A percentile compares a stretch with the other conserved stretches of the same genome.
These are phyloP conservation scores for Aspergillus indologenus DNA, from an alignment of 495 filamentous ascomycete genomes.

Conservation along the genomic window DNA sequence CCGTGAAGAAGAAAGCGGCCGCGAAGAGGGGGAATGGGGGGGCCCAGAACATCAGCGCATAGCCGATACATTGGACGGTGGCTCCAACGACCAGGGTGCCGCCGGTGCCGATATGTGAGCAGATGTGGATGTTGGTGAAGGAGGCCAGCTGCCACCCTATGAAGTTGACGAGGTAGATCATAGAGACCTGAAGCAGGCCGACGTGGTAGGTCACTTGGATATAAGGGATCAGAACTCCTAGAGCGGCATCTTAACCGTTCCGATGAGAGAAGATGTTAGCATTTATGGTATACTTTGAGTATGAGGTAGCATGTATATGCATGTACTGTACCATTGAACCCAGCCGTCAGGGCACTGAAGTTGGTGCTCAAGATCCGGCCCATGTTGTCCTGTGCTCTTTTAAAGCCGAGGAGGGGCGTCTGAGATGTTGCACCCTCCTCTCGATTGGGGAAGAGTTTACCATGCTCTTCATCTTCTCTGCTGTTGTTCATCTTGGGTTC, in stretches of 20 bases:
- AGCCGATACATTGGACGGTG: constrained; percentile 42
- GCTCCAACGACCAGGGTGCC: constrained; percentile 48
- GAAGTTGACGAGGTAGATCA: constrained; percentile 45
- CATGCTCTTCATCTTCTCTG: constrained; percentile 14
- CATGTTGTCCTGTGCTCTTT: constrained; percentile 18
- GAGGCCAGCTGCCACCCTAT: constrained; percentile 48
- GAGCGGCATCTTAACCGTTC: constrained; percentile 36
- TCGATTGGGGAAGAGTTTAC: neutral
- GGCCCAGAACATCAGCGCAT: constrained; percentile 46
- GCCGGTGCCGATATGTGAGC: constrained; percentile 41
- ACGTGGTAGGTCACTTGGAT: constrained; percentile 46
- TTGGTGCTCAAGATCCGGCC: constrained; percentile 47
- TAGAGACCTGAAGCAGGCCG: constrained; percentile 45
- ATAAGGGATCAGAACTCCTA: constrained; percentile 53
- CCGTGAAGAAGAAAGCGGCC: constrained; percentile 46
- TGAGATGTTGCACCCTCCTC: constrained; percentile 5
- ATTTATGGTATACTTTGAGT: neutral
- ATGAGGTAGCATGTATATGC: neutral
- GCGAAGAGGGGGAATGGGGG: constrained; percentile 49
- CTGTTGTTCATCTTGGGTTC: neutral
- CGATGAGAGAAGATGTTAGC: neutral
- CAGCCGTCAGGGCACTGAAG: constrained; percentile 52
- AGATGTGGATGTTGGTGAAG: constrained; percentile 46
- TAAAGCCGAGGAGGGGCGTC: constrained; percentile 7
- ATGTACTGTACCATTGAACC: constrained; percentile 40